Conservation (phyloP, 2,329 filamentous ascomycete genomes). For the Cephalotrichum gorgonifer region DNA sequence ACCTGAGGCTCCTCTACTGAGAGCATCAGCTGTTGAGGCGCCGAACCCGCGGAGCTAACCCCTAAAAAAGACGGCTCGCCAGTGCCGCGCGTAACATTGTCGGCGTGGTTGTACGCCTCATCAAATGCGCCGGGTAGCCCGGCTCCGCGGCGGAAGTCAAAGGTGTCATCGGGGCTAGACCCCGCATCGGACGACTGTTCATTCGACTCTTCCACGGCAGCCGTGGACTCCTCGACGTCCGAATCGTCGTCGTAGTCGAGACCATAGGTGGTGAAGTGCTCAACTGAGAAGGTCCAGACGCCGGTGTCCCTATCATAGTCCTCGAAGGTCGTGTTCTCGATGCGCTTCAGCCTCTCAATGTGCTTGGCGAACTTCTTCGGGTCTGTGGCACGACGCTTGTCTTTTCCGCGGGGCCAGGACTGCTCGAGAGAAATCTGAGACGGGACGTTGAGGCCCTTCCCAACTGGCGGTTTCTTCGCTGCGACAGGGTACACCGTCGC, state of each 20-base stretch:
- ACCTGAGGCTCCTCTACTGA: slow-evolving; percentile 45
- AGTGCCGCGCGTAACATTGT: slow-evolving; percentile 27
- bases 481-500: slow-evolving; percentile 79
- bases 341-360: slow-evolving; percentile 67
- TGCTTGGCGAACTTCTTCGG: slow-evolving; percentile 70
- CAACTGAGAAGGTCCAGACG: slow-evolving; percentile 85
- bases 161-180: slow-evolving; percentile 38
- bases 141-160: slow-evolving; percentile 41
- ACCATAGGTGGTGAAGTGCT: slow-evolving; percentile 94
- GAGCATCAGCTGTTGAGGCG: slow-evolving; percentile 48
- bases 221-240: slow-evolving; percentile 21
- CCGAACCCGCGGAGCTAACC: slow-evolving; percentile 77
- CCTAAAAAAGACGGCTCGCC: slow-evolving; percentile 77
- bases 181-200: slow-evolving; percentile 6
- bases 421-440: slow-evolving; percentile 82
- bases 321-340: slow-evolving; percentile 72
- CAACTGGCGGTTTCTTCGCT: slow-evolving; percentile 68
- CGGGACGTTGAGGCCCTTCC: slow-evolving; percentile 86
- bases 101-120: slow-evolving; percentile 32
- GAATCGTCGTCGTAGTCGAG: slow-evolving; percentile 72
- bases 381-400: slow-evolving; percentile 41
- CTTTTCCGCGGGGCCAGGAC: slow-evolving; percentile 71
- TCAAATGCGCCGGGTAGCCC: slow-evolving; percentile 70
- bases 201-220: slow-evolving; percentile 7
- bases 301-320: slow-evolving; percentile 71